Evolutionary conservation across 495 filamentous ascomycete species (phyloP), one percentile per base, ranked within the genome.

Genomic region (Penicillium arizonense): DNA sequence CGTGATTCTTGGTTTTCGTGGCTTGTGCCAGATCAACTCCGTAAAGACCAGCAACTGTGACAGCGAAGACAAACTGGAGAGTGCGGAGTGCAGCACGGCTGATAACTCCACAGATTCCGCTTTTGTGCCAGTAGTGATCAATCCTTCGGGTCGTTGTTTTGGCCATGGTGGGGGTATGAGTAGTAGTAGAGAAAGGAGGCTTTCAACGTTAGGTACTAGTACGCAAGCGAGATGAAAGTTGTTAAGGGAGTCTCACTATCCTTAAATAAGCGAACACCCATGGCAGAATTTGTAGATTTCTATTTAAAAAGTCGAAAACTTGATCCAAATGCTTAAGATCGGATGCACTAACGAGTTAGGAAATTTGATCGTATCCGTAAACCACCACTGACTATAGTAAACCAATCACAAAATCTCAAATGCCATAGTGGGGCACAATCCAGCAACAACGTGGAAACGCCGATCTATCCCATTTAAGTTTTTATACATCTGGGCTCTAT

Each of bases 1-100:
- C 65, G 58, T 79, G 73, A 20, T 65, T 65, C 53, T 72, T 62
- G 14, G 68, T 64, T 46, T 80, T 74, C 26, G 65, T 67, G 4
- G 85, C 82, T 33, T 75, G 66, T 49, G 81, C 62, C 6, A 90
- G 71, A 60, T 90, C 85, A 24, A 77, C 65, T 48, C 83, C 85
- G 63, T 92, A 92, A 37, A 92, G 79, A 7, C 80, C 87, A 57
- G 80, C 80, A 57, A 90, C 84, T 1, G 79, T 74, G 54, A 90
- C 52, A 36, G 84, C 85, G 54, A 91, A 71, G 51, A 85, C 64
- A 61, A 91, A 82, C 58, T 88, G 84, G 44, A 78, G 63, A 63
- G 86, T 77, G 62, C 88, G 85, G 3, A 86, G 73, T 38, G 77
- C 48, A 32, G 79, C 63, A 61, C 71, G 75, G 45, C 38, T 28